Base-by-base conservation (phyloP, 176 grass and related monocot genomes). In the Hordeum vulgare region DNA sequence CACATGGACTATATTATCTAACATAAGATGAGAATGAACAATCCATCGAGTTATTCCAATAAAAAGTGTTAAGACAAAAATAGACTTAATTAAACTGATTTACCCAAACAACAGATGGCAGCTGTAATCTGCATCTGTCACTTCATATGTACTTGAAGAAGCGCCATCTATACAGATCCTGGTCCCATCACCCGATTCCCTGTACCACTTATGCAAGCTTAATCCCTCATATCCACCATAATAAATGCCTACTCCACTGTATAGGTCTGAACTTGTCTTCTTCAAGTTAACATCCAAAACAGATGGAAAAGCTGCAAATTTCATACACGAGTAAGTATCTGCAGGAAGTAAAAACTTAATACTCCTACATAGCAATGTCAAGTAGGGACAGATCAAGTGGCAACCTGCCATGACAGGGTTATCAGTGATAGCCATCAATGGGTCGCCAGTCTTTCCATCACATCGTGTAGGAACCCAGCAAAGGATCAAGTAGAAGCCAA, bases 191-290 rank as follows among this genome's bases (percentile, higher is more conserved):
- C 75, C 89, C 74, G 85, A 89, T 74, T 96, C 93, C 76, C 87
- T 88, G 74, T 99, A 91, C 96, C 96, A 99, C 53, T 74, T 95
- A 84, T 87, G 93, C 41, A 95, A 81, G 87, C 93, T 99, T 78
- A 77, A 86, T 61, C 96, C 96, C 78, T 99, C 93, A 62, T 96
- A 85, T 83, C 96, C 96, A 92, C 96, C 96, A 87, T 99, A 99
- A 90, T 99, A 99, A 60, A 84, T 87, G 69, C 96, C 93, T 74
- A 80, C 59, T 90, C 96, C 96, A 36, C 25, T 44, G 80, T 88
- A 96, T 66, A 94, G 79, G 76, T 77, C 85, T 80, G 75, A 77
- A 84, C 69, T 88, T 85, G 79, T 75, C 64, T 94, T 74, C 72
- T 90, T 90, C 79, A 99, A 83, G 58, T 85, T 81, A 88, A 99